Base-by-base conservation (phyloP, 805 yeast genomes). In the Starmerella asiatica region DNA sequence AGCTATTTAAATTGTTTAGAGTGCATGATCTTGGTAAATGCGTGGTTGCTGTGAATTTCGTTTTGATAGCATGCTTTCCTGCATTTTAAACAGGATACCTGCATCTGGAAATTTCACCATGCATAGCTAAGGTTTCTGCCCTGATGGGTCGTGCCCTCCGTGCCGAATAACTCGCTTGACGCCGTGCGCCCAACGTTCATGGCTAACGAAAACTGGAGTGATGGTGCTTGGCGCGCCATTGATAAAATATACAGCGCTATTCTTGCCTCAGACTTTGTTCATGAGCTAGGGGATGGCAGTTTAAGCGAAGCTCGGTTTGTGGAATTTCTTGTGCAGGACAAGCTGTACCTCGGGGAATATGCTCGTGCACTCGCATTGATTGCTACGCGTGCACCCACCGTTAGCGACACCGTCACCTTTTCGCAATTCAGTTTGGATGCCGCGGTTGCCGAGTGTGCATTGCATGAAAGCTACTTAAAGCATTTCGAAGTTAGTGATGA, bases 241-340 rank as follows among this genome's bases (percentile, higher is more conserved):
- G 48, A 41, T 30, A 27, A 18, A 20, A 38, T 47, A 18, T 48
- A 41, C 39, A 21, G 18, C 4, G 21, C 35, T 29, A 45, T 47
- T n/a, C 40, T 48, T 21, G 36, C 37, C 9, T 28, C 30, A 12
- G 44, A 41, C 7, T 47, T 48, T 32, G 46, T 47, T 14, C 17
- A 12, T 19, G 43, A 43, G 31, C 33, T 48, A 4, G 48, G 45
- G 9, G 42, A 32, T 12, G 52, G 52, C 32, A 31, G 49, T 19
- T 40, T 48, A n/a, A 16, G 32, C 28, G 16, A 19, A 15, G 40
- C 27, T 9, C 38, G 40, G 24, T 48, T 48, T 40, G 20, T 42
- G 17, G n/a, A 20, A 3, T 48, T 44, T 40, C 36, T 47, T 29
- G 42, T 28, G 20, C 52, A 48, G 39, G 52, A 48, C 44, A 40